Evolutionary conservation across 139 green algal genomes (phyloP).

Genomic region (Chlorella ohadii): DNA sequence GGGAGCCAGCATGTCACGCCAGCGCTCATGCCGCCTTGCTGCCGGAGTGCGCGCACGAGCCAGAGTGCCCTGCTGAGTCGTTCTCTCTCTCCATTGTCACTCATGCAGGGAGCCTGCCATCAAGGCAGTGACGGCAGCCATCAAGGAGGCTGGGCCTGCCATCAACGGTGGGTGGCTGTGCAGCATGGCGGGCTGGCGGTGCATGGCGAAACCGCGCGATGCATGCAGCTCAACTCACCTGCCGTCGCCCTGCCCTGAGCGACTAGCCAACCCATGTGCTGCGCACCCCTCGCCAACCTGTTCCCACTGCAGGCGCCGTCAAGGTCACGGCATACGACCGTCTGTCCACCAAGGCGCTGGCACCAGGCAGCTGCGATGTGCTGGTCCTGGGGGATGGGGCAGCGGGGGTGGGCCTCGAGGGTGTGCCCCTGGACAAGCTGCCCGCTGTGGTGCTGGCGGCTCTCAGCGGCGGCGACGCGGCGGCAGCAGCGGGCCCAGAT

Average conservation of each 20-base stretch:
- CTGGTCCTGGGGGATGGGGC: constrained; percentile 30
- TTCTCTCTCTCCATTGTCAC: too few species aligned
- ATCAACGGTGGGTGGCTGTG: constrained; percentile 3
- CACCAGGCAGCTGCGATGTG: constrained; percentile 7
- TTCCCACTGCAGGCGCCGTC: background rate
- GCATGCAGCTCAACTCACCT: too few species aligned
- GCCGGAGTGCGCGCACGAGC: too few species aligned
- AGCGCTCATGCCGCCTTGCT: too few species aligned
- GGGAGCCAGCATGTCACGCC: background rate
- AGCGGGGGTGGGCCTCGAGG: background rate
- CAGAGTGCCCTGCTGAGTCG: too few species aligned
- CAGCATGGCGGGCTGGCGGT: too few species aligned
- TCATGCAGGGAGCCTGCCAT: constrained; percentile 16
- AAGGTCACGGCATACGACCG: constrained; percentile 44
- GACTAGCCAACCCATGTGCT: too few species aligned
- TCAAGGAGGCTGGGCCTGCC: constrained; percentile 8
- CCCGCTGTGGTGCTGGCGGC: background rate
- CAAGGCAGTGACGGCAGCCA: background rate
- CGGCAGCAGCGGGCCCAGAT: background rate
- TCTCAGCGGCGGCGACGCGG: background rate
- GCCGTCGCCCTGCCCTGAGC: too few species aligned
- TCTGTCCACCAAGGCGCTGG: background rate
- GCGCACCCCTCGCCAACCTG: too few species aligned
- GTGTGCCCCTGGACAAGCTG: background rate
- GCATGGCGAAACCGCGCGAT: too few species aligned